Evolutionary conservation across 306 rosid genomes (phyloP).

Genomic region (Nissolia schottii): DNA sequence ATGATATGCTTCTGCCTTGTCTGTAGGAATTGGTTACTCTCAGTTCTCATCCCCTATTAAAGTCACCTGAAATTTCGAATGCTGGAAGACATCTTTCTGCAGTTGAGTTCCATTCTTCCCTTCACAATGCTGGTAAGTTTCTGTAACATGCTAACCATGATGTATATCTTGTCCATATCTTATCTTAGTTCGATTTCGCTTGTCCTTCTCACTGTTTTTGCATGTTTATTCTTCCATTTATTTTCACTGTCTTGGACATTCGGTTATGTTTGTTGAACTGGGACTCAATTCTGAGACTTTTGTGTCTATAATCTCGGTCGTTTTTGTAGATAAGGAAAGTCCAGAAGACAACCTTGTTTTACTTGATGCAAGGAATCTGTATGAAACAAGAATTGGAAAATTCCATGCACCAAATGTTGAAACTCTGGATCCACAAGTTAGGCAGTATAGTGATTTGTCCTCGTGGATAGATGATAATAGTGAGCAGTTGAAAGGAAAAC

Average conservation of each 20-base stretch:
- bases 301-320: slow-evolving; percentile 22
- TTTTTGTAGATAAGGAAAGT: slow-evolving; percentile 37
- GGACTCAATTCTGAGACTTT: slow-evolving; percentile 6
- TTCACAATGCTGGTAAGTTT: slow-evolving; percentile 57
- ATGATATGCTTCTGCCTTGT: slow-evolving; percentile 3
- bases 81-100: slow-evolving; percentile 91
- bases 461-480: slow-evolving; percentile 78
- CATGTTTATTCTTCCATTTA: not conserved
- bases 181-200: not conserved
- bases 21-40: slow-evolving; percentile 80
- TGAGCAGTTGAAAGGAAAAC: slow-evolving; percentile 64
- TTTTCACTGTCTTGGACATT: not conserved
- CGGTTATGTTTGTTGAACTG: not conserved
- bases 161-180: not conserved
- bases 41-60: slow-evolving; percentile 55
- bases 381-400: slow-evolving; percentile 94
- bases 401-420: slow-evolving; percentile 62
- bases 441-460: slow-evolving; percentile 91
- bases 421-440: slow-evolving; percentile 73
- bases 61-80: slow-evolving; percentile 64
- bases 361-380: slow-evolving; percentile 87
- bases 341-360: slow-evolving; percentile 41
- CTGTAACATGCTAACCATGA: not conserved
- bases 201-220: not conserved
- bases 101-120: slow-evolving; percentile 70